These are phyloP conservation scores for Tricholoma flavovirens DNA, from an alignment of 768 basidiomycete species.

Conservation along the genomic window DNA sequence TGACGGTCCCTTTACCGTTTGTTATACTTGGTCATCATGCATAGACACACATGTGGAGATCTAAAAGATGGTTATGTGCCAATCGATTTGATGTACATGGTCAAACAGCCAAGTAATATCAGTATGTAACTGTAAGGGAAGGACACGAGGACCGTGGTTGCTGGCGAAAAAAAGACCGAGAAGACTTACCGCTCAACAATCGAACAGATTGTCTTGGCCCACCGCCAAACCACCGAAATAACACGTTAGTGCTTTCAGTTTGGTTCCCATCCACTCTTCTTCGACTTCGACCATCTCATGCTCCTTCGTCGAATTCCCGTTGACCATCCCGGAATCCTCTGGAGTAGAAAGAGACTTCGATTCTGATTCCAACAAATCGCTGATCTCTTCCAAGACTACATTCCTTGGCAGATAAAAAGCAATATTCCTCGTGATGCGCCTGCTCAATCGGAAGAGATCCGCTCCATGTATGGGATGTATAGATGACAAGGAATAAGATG, in stretches of 20 bases:
- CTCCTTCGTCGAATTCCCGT: slow-evolving; percentile 6
- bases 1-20: too few relatives aligned
- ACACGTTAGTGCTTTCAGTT: slow-evolving; percentile 90
- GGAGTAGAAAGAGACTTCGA: not conserved
- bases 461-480: slow-evolving; percentile 80
- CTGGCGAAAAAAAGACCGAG: not conserved
- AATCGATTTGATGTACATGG: too few relatives aligned
- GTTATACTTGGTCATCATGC: too few relatives aligned
- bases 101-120: too few relatives aligned
- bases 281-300: slow-evolving; percentile 80
- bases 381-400: slow-evolving; percentile 65
- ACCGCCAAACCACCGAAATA: slow-evolving; percentile 83
- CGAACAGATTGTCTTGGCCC: slow-evolving; percentile 61
- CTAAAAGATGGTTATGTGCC: too few relatives aligned
- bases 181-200: not conserved
- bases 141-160: not conserved
- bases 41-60: too few relatives aligned
- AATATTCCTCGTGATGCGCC: slow-evolving; percentile 71
- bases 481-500: slow-evolving; percentile 61
- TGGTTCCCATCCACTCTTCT: slow-evolving; percentile 93
- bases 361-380: slow-evolving; percentile 24
- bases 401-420: slow-evolving; percentile 91
- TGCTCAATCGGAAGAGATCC: slow-evolving; percentile 71
- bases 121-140: not conserved
- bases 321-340: not conserved